These are phyloP conservation scores for Stylosanthes scabra DNA, from an alignment of 331 rosid species.

Conservation along the genomic window DNA sequence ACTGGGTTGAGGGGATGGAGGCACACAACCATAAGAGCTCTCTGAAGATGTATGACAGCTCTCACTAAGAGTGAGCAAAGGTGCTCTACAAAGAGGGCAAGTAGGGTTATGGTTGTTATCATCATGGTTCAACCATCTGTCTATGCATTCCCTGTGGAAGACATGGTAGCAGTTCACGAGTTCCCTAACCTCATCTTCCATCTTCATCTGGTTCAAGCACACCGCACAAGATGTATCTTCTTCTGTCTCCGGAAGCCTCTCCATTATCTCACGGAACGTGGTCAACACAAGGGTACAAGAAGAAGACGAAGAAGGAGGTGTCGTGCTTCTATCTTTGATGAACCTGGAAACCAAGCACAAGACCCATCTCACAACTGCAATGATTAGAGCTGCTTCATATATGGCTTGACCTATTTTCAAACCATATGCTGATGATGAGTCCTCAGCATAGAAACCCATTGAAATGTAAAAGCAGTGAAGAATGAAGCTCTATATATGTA, in stretches of 20 bases:
- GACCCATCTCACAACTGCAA: constrained; percentile 71
- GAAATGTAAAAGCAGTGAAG: neutral
- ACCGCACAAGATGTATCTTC: constrained; percentile 68
- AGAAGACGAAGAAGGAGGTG: neutral
- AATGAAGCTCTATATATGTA: neutral
- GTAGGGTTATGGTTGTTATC: constrained; percentile 51
- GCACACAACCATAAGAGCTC: constrained; percentile 29
- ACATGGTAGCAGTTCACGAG: constrained; percentile 77
- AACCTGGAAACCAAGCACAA: constrained; percentile 50
- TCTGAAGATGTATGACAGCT: constrained; percentile 38
- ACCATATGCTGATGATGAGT: constrained; percentile 43
- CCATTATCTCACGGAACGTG: constrained; percentile 59
- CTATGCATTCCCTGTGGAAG: constrained; percentile 81
- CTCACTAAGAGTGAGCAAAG: constrained; percentile 47
- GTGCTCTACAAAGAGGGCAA: constrained; percentile 82
- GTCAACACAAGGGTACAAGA: constrained; percentile 43
- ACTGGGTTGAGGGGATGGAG: constrained; percentile 62
- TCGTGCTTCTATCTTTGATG: constrained; percentile 35
- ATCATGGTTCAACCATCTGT: constrained; percentile 69
- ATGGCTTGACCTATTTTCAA: constrained; percentile 55
- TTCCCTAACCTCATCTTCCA: constrained; percentile 69
- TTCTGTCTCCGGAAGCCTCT: constrained; percentile 48
- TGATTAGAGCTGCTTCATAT: constrained; percentile 64
- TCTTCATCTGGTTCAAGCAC: constrained; percentile 59
- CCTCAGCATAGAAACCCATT: constrained; percentile 58